phyloP scores from a whole-genome alignment of 2,329 filamentous ascomycete genomes.

The Pseudovirgaria hyperparasitica region DNA sequence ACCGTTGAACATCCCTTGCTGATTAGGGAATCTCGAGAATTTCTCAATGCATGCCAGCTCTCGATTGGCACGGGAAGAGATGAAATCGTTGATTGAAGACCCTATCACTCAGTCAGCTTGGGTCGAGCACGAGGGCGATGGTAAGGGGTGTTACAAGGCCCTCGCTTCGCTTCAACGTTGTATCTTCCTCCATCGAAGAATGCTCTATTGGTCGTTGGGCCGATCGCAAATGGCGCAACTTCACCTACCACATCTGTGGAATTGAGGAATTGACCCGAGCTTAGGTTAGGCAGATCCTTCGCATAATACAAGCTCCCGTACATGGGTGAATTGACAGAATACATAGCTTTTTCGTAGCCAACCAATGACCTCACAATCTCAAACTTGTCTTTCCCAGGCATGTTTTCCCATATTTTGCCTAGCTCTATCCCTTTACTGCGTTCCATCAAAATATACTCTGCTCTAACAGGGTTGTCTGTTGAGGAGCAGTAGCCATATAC shows the following conservation, averaged over 20 bases:
- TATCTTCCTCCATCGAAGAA: slow-evolving; percentile 10
- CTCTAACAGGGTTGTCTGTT: slow-evolving; percentile 11
- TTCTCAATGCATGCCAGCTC: slow-evolving; percentile 10
- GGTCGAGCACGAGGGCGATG: slow-evolving; percentile 5
- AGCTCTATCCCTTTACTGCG: slow-evolving; percentile 8
- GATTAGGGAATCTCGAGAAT: slow-evolving; percentile 8
- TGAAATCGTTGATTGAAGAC: slow-evolving; percentile 8
- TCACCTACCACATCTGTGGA: slow-evolving; percentile 6
- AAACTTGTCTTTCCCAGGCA: slow-evolving; percentile 7
- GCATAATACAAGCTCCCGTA: slow-evolving; percentile 11
- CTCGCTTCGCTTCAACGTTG: slow-evolving; percentile 8
- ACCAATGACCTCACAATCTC: slow-evolving; percentile 8
- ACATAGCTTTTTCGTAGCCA: slow-evolving; percentile 8
- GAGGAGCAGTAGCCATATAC: slow-evolving; percentile 17
- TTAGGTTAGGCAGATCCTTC: slow-evolving; percentile 7
- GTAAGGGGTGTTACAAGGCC: slow-evolving; percentile 9
- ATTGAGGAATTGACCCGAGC: slow-evolving; percentile 7
- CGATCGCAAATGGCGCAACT: slow-evolving; percentile 7
- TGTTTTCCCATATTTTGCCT: slow-evolving; percentile 7
- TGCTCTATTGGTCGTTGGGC: slow-evolving; percentile 9
- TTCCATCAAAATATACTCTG: slow-evolving; percentile 15
- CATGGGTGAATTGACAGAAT: slow-evolving; percentile 7
- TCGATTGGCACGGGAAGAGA: slow-evolving; percentile 8
- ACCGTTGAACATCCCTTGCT: slow-evolving; percentile 11
- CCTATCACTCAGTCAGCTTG: slow-evolving; percentile 9